Conservation (phyloP, 2,329 filamentous ascomycete species). For the Exophiala sp. region DNA sequence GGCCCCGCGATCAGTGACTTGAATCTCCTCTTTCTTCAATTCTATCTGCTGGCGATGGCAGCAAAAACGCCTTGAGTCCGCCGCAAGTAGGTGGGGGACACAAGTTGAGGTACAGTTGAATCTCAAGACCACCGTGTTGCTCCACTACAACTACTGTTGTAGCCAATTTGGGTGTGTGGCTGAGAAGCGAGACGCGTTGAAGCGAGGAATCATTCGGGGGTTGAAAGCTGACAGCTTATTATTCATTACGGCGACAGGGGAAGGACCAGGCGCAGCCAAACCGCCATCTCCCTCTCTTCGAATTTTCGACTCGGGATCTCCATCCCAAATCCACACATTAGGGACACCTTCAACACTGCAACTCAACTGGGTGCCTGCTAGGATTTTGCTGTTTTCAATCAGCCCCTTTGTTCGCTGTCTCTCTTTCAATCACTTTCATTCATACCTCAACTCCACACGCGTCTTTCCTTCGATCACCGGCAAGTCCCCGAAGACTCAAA, state of each 20-base stretch:
- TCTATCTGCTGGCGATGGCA: conserved; percentile 18
- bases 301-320: background rate
- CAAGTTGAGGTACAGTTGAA: background rate
- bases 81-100: conserved; percentile 21
- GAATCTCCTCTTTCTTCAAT: conserved; percentile 10
- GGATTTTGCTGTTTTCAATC: background rate
- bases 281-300: background rate
- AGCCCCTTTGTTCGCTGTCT: background rate
- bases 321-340: background rate
- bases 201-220: background rate
- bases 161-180: conserved; percentile 9
- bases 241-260: background rate
- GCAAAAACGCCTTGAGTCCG: conserved; percentile 24
- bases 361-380: background rate
- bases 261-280: background rate
- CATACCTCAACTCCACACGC: background rate
- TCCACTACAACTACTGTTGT: background rate
- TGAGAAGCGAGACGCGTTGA: conserved; percentile 8
- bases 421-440: background rate
- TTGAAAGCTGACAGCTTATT: conserved; percentile 2
- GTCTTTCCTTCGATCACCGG: background rate
- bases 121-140: background rate
- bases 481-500: background rate
- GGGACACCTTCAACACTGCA: background rate
- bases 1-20: conserved; percentile 4